These are phyloP conservation scores for Ophiostoma angusticollis DNA, from an alignment of 2,329 filamentous ascomycete genomes.

Conservation along the genomic window DNA sequence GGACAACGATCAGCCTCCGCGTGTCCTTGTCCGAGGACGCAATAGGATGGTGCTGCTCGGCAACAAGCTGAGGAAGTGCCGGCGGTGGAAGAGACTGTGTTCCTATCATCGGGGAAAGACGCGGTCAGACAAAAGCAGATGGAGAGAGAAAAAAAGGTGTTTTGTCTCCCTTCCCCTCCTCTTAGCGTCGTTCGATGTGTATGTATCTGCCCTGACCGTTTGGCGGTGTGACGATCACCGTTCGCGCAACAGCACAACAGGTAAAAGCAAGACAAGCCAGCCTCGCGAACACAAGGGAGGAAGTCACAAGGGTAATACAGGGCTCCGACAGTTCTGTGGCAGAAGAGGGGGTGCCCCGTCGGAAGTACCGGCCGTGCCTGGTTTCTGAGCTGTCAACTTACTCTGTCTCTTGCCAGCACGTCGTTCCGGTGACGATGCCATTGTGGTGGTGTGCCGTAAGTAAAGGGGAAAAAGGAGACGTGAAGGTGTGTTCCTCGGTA, in stretches of 20 bases:
- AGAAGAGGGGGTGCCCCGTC: no score
- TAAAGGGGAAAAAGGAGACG: neutral
- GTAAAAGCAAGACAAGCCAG: neutral
- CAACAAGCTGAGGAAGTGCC: slow-evolving; percentile 77
- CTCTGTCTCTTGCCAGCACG: slow-evolving; percentile 20
- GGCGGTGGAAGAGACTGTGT: slow-evolving; percentile 94
- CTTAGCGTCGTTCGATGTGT: no score
- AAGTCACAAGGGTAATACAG: no score
- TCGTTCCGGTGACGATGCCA: slow-evolving; percentile 14
- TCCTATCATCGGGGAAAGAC: slow-evolving; percentile 36
- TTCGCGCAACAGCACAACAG: no score
- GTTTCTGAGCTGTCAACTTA: slow-evolving; percentile 16
- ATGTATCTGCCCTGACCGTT: no score
- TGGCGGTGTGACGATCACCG: no score
- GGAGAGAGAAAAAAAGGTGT: no score
- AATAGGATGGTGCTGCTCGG: slow-evolving; percentile 83
- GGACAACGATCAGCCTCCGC: slow-evolving; percentile 82
- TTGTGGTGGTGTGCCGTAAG: neutral
- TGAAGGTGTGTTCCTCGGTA: no score
- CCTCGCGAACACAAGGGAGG: no score
- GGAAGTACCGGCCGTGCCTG: no score
- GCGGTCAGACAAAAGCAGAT: neutral
- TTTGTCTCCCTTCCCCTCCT: no score
- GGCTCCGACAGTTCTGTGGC: no score
- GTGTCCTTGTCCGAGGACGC: slow-evolving; percentile 78